Percentiles rank a stretch among this genome's conserved stretches.
Conservation (phyloP, 768 basidiomycete genomes). For the Leccinum longicurvipes region DNA sequence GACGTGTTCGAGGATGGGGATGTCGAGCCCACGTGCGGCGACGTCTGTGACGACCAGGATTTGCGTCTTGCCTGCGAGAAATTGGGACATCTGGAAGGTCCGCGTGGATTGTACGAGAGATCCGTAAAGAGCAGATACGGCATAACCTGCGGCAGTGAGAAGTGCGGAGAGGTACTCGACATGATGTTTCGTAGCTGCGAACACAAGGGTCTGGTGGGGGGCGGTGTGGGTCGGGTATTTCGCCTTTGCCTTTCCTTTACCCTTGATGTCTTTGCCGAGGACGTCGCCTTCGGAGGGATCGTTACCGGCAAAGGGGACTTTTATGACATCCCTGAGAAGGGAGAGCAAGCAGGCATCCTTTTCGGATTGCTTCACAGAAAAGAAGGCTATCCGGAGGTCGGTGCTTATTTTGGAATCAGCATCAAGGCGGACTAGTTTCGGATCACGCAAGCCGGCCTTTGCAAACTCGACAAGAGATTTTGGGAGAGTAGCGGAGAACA, state of each 20-base stretch:
- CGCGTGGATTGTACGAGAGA: slow-evolving; percentile 91
- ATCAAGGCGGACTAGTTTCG: slow-evolving; percentile 94
- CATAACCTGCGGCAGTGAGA: slow-evolving; percentile 76
- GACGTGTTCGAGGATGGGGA: slow-evolving; percentile 93
- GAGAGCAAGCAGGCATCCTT: slow-evolving; percentile 89
- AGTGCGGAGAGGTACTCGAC: slow-evolving; percentile 89
- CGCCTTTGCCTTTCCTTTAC: slow-evolving; percentile 50
- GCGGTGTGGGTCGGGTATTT: slow-evolving; percentile 50
- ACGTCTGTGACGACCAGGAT: slow-evolving; percentile 97
- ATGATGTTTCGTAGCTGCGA: slow-evolving; percentile 96
- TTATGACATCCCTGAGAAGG: slow-evolving; percentile 84
- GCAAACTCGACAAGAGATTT: slow-evolving; percentile 96
- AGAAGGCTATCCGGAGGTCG: slow-evolving; percentile 93
- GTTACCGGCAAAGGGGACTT: slow-evolving; percentile 59
- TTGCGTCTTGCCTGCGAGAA: slow-evolving; percentile 74
- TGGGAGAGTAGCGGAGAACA: slow-evolving; percentile 96
- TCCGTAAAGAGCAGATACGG: slow-evolving; percentile 93
- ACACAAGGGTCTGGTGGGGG: slow-evolving; percentile 90
- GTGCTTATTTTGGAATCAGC: slow-evolving; percentile 93
- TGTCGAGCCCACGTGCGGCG: slow-evolving; percentile 96
- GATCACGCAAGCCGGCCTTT: slow-evolving; percentile 92
- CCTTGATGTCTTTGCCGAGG: slow-evolving; percentile 37
- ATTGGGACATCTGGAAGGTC: slow-evolving; percentile 85
- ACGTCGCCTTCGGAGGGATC: slow-evolving; percentile 19
- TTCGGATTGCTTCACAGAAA: slow-evolving; percentile 86